Percentiles rank a stretch among this genome's conserved stretches.
phyloP scores from a whole-genome alignment of 345 rosid genomes.

The Combretum micranthum region DNA sequence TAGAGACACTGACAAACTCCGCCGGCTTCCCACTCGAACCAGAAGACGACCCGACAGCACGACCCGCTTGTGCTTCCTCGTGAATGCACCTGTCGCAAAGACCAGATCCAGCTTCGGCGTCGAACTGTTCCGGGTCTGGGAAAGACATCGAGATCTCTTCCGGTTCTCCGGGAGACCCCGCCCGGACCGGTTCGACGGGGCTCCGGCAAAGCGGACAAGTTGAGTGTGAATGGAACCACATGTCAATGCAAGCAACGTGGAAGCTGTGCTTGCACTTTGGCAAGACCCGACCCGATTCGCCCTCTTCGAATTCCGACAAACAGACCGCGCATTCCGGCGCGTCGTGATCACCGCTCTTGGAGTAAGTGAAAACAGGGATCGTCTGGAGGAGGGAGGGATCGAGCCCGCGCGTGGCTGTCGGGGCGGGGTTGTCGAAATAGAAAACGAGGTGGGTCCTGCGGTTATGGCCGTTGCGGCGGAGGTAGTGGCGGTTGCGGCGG shows the following conservation, averaged over 20 bases:
- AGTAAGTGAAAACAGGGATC: constrained; percentile 58
- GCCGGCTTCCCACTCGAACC: constrained; percentile 29
- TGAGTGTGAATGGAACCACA: constrained; percentile 95
- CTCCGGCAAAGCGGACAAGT: constrained; percentile 92
- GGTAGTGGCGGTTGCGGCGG: constrained; percentile 37
- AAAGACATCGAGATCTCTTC: constrained; percentile 15
- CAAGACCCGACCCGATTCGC: constrained; percentile 66
- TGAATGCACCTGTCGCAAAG: constrained; percentile 19
- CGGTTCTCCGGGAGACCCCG: not conserved
- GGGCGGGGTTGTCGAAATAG: constrained; percentile 29
- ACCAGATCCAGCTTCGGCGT: constrained; percentile 23
- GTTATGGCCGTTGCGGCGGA: constrained; percentile 32
- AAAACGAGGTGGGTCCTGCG: constrained; percentile 42
- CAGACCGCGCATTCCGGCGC: constrained; percentile 77
- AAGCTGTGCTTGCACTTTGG: constrained; percentile 83
- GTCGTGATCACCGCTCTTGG: constrained; percentile 35
- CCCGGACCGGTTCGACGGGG: constrained; percentile 39
- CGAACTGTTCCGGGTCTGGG: constrained; percentile 11
- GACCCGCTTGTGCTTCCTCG: constrained; percentile 6
- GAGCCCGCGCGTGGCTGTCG: constrained; percentile 38
- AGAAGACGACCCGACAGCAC: constrained; percentile 13
- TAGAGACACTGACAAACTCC: constrained; percentile 24
- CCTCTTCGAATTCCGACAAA: constrained; percentile 72
- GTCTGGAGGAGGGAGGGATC: constrained; percentile 47
- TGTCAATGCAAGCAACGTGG: constrained; percentile 80